Evolutionary conservation across 108 stramenopile species (phyloP).

Genomic region (Chaetoceros tenuissimus): DNA sequence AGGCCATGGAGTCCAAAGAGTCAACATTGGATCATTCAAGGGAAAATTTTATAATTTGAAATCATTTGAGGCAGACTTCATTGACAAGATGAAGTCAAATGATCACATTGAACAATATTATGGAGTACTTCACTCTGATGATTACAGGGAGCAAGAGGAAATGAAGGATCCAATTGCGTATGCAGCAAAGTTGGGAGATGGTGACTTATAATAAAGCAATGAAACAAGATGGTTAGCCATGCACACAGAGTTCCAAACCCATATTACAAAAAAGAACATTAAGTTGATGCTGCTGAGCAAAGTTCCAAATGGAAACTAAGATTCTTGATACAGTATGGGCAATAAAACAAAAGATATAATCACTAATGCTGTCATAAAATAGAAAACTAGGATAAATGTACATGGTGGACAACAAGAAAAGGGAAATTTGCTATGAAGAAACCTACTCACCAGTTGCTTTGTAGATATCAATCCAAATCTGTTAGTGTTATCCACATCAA

Average conservation of each 20-base stretch:
- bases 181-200: constrained; percentile 6
- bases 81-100: too few relatives aligned
- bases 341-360: constrained; percentile 34
- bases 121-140: too few relatives aligned
- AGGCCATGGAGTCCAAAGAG: too few relatives aligned
- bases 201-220: background rate
- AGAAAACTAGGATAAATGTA: constrained; percentile 26
- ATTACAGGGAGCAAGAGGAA: background rate
- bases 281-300: background rate
- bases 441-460: constrained; percentile 23
- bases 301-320: constrained; percentile 17
- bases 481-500: background rate
- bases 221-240: constrained; percentile 11
- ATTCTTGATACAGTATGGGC: constrained; percentile 39
- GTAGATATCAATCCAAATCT: constrained; percentile 10
- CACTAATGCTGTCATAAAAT: constrained; percentile 19
- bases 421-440: constrained; percentile 16
- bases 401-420: constrained; percentile 25
- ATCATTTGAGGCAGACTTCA: too few relatives aligned
- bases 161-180: constrained; percentile 4
- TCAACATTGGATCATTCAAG: too few relatives aligned
- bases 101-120: too few relatives aligned
- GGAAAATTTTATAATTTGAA: too few relatives aligned
- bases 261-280: constrained; percentile 8
- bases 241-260: constrained; percentile 15